Evolutionary conservation across 768 basidiomycete species (phyloP).

Genomic region (Nidula microcarpa): DNA sequence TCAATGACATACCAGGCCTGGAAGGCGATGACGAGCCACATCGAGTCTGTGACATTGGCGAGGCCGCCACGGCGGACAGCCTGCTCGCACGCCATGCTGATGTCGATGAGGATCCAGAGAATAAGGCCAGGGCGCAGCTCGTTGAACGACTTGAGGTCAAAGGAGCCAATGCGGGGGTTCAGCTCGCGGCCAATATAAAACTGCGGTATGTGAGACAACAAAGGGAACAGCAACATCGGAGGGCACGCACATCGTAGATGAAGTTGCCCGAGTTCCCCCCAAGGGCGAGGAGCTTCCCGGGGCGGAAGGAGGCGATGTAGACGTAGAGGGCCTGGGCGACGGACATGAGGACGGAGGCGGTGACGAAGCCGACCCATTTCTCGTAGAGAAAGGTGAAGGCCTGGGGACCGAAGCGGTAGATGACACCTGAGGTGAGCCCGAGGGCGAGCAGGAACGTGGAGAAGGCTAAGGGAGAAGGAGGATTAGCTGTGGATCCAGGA

Average conservation of each 20-base stretch:
- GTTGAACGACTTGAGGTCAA: slow-evolving; percentile 67
- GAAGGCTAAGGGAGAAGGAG: slow-evolving; percentile 57
- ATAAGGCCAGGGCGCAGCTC: slow-evolving; percentile 90
- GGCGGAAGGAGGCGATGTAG: slow-evolving; percentile 68
- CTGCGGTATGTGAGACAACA: slow-evolving; percentile 30
- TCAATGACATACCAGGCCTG: slow-evolving; percentile 88
- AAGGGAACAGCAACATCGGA: not conserved
- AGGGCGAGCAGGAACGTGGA: slow-evolving; percentile 81
- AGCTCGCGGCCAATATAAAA: slow-evolving; percentile 94
- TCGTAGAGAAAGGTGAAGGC: slow-evolving; percentile 90
- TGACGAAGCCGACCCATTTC: slow-evolving; percentile 86
- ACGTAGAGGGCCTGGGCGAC: slow-evolving; percentile 67
- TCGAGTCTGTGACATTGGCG: slow-evolving; percentile 74
- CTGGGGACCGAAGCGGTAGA: slow-evolving; percentile 71
- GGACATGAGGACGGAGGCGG: slow-evolving; percentile 79
- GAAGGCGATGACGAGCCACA: slow-evolving; percentile 86
- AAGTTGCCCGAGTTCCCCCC: slow-evolving; percentile 89
- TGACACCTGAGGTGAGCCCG: slow-evolving; percentile 65
- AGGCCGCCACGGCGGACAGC: slow-evolving; percentile 75
- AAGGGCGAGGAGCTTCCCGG: slow-evolving; percentile 73
- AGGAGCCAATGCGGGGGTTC: slow-evolving; percentile 81
- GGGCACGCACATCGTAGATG: slow-evolving; percentile 82
- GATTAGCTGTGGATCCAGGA: not conserved
- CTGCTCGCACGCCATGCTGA: slow-evolving; percentile 90
- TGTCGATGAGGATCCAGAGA: slow-evolving; percentile 87